Base-by-base conservation (phyloP, 2,329 filamentous ascomycete species). In the Juglanconis oblonga region DNA sequence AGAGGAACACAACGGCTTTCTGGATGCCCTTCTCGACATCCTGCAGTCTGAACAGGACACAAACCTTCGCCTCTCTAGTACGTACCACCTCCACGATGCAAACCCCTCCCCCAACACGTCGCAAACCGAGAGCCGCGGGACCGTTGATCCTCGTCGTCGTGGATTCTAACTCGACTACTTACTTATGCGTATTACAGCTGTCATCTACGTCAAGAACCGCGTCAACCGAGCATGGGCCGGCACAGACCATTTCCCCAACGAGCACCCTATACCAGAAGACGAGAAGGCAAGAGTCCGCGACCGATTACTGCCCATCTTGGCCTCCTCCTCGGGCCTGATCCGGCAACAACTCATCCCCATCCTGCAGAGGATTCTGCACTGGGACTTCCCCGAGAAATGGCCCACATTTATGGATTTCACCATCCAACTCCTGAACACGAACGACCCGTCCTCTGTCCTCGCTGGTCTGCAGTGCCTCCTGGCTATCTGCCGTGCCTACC, bases 191-290 rank as follows among this genome's bases (percentile, higher is more conserved):
- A 52, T 57, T 63, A 64, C 75, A 97, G 94, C 92, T 71, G 93
- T 94, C 72, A 91, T 99, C 69, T 99, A 98, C 78, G 87, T 98
- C 74, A 99, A 99, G 81, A 98, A 99, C 79, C 90, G 93, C 73
- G 90, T 98, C 74, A 94, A 90, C 74, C 90, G 93, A 72, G 92
- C 91, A 69, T 99, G 95, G 95, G 84, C 88, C 58, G 87, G 85
- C 64, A 82, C 83, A 70, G 91, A 96, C 66, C 89, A 94, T 66
- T 87, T 84, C 71, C 84, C 87, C 64, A 83, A 85, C 70, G 87
- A 89, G 68, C 87, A 86, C 68, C 80, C 88, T 68, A 95, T 97
- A 76, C 83, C 90, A 68, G 94, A 98, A 72, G 87, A 90, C 63
- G 95, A 97, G 76, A 97, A 97, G 79, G 81, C 85, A 59, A 86